phyloP scores from a whole-genome alignment of 2,329 filamentous ascomycete species.

The Macrophomina phaseolina region DNA sequence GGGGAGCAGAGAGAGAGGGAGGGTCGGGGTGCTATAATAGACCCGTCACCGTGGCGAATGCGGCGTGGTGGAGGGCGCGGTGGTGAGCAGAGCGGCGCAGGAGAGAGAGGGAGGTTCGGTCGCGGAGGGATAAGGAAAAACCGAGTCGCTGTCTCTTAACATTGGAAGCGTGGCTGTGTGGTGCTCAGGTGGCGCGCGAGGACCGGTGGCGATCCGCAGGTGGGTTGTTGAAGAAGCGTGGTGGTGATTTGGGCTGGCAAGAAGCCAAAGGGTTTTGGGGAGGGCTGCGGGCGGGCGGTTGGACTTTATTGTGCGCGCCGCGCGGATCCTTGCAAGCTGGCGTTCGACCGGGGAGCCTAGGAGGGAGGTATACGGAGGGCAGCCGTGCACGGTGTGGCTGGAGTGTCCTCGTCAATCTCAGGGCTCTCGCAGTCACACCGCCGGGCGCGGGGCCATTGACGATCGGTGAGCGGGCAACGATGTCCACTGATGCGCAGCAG shows the following conservation, averaged over 20 bases:
- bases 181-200: slow-evolving; percentile 14
- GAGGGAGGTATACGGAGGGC: neutral
- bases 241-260: slow-evolving; percentile 17
- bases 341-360: slow-evolving; percentile 4
- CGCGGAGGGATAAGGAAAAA: slow-evolving; percentile 39
- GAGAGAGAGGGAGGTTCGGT: slow-evolving; percentile 37
- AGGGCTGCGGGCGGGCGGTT: slow-evolving; percentile 7
- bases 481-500: slow-evolving; percentile 17
- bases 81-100: slow-evolving; percentile 33
- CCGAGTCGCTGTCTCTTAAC: slow-evolving; percentile 26
- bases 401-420: slow-evolving; percentile 3
- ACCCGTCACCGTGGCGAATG: slow-evolving; percentile 43
- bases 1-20: slow-evolving; percentile 9
- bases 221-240: neutral
- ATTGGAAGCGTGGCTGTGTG: slow-evolving; percentile 22
- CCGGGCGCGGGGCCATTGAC: slow-evolving; percentile 9
- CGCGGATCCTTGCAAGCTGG: slow-evolving; percentile 5
- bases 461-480: slow-evolving; percentile 13
- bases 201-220: slow-evolving; percentile 12
- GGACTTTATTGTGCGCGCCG: slow-evolving; percentile 14
- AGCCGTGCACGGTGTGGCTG: slow-evolving; percentile 21
- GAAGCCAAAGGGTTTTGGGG: slow-evolving; percentile 15
- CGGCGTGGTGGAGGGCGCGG: slow-evolving; percentile 35
- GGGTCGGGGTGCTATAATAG: slow-evolving; percentile 26
- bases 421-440: slow-evolving; percentile 23